Conservation (phyloP, 306 rosid species). For the Dicorynia guianensis region DNA sequence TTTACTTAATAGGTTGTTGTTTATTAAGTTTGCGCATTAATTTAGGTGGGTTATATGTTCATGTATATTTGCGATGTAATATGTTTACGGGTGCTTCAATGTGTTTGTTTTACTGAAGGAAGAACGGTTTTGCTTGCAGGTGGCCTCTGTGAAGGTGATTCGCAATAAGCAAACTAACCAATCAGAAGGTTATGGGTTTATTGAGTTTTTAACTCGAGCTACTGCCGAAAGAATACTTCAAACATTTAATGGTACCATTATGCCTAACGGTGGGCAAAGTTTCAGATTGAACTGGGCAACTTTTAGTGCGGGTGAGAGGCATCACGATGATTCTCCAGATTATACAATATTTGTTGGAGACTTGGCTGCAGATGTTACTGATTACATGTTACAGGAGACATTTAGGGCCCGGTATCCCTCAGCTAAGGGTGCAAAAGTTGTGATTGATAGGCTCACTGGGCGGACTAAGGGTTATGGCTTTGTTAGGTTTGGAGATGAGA, state of each 20-base stretch:
- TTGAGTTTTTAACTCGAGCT: conserved; percentile 74
- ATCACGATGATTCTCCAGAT: conserved; percentile 89
- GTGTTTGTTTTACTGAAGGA: background rate
- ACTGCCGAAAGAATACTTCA: conserved; percentile 85
- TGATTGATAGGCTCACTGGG: conserved; percentile 88
- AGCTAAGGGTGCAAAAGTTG: conserved; percentile 89
- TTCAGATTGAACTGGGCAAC: conserved; percentile 97
- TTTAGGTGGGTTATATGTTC: background rate
- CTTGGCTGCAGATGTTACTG: conserved; percentile 91
- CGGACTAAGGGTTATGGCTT: conserved; percentile 95
- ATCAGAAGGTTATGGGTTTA: conserved; percentile 91
- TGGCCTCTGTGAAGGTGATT: conserved; percentile 75
- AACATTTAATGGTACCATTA: conserved; percentile 73
- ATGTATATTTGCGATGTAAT: background rate
- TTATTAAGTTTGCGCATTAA: background rate
- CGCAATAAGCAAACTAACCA: conserved; percentile 86
- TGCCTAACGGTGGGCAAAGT: conserved; percentile 86
- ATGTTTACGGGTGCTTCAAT: background rate
- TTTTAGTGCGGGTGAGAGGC: conserved; percentile 79
- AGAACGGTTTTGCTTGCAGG: conserved; percentile 51
- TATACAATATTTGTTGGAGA: conserved; percentile 94
- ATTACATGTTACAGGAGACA: conserved; percentile 71
- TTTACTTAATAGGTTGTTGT: background rate
- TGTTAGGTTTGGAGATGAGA: conserved; percentile 87
- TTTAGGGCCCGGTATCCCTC: conserved; percentile 71